Conservation (phyloP, 164 flowering plant species). For the Aristolochia contorta region DNA sequence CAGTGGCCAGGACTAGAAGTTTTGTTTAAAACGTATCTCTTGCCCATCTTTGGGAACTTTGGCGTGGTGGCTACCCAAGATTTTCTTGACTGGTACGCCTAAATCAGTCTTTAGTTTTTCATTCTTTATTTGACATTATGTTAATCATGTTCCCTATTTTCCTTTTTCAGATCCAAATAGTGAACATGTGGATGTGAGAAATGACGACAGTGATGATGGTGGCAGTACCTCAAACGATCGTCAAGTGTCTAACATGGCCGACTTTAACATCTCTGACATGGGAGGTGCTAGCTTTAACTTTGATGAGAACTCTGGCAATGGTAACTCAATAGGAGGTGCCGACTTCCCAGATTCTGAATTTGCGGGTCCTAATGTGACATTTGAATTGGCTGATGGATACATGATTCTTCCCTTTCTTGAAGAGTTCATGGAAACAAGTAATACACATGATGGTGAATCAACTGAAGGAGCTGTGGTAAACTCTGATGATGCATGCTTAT, state of each 20-base stretch:
- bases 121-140: neutral
- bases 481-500: slow-evolving; percentile 40
- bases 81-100: too few relatives aligned
- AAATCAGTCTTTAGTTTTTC: too few relatives aligned
- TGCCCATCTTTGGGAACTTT: too few relatives aligned
- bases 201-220: slow-evolving; percentile 46
- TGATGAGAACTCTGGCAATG: slow-evolving; percentile 29
- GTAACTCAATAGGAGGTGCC: slow-evolving; percentile 19
- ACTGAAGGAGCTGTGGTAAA: slow-evolving; percentile 25
- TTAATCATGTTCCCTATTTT: neutral
- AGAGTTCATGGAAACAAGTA: slow-evolving; percentile 37
- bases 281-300: slow-evolving; percentile 36
- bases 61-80: too few relatives aligned
- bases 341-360: slow-evolving; percentile 34
- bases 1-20: too few relatives aligned
- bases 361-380: slow-evolving; percentile 35
- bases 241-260: slow-evolving; percentile 55
- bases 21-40: too few relatives aligned
- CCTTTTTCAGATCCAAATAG: slow-evolving; percentile 21
- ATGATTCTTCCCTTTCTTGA: slow-evolving; percentile 59
- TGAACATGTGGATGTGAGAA: slow-evolving; percentile 20
- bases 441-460: slow-evolving; percentile 18
- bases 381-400: slow-evolving; percentile 50
- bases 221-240: slow-evolving; percentile 34
- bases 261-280: slow-evolving; percentile 62